Evolutionary conservation across 2,329 filamentous ascomycete genomes (phyloP).

Genomic region (Blumeria graminis): DNA sequence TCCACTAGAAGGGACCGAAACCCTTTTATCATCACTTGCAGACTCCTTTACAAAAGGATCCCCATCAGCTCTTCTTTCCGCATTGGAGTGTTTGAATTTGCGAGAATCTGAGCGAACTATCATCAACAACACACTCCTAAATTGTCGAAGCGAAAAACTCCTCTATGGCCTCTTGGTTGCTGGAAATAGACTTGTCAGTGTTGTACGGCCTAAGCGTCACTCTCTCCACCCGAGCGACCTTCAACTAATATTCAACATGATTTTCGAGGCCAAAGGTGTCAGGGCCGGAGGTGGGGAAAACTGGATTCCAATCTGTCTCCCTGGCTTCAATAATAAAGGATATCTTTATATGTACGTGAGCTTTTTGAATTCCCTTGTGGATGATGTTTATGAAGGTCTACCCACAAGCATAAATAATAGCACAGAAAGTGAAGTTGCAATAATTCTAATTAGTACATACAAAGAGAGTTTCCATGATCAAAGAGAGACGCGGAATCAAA

Average conservation of each 20-base stretch:
- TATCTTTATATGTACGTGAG: conserved; percentile 99
- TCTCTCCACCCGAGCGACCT: conserved; percentile 88
- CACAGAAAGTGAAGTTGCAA: conserved; percentile 59
- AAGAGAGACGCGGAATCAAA: conserved; percentile 43
- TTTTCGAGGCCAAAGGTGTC: conserved; percentile 83
- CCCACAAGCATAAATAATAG: conserved; percentile 17
- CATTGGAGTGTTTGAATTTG: conserved; percentile 79
- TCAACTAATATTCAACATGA: conserved; percentile 96
- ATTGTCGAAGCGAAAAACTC: conserved; percentile 49
- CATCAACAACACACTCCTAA: conserved; percentile 74
- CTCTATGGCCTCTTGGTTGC: conserved; percentile 88
- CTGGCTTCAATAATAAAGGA: conserved; percentile 88
- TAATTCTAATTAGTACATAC: conserved; percentile 77
- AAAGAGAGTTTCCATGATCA: conserved; percentile 86
- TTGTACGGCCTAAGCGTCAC: conserved; percentile 81
- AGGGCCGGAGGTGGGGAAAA: conserved; percentile 86
- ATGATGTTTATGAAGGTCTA: conserved; percentile 17
- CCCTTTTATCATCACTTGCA: conserved; percentile 69
- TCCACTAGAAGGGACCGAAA: conserved; percentile 76
- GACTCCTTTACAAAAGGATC: conserved; percentile 91
- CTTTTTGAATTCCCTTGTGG: conserved; percentile 44
- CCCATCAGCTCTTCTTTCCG: conserved; percentile 64
- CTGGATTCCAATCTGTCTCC: conserved; percentile 89
- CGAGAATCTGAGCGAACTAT: conserved; percentile 65
- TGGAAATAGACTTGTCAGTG: conserved; percentile 77